Base-by-base conservation (phyloP, 1,139 yeast genomes). In the Zygosaccharomyces pseudobailii region DNA sequence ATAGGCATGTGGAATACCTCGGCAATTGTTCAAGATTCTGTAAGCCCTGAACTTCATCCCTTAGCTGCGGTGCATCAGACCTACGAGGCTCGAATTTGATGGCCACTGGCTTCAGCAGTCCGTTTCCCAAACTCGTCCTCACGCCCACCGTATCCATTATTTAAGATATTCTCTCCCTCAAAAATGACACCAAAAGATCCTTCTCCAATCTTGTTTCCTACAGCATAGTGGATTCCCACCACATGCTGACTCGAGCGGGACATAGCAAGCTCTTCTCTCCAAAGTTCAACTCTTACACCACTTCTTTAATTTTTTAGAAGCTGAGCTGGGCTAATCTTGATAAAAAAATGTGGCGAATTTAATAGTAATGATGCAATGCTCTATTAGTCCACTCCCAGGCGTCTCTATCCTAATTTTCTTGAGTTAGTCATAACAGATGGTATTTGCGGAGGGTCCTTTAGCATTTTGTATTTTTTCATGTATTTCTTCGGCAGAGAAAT, bases 181-280 rank as follows among this genome's bases (percentile, higher is more conserved):
- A 90, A 92, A 46, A 92, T 90, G 44, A 90, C 92, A 21, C 98
- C 98, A 72, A 92, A 92, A 1, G 97, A 90, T 19, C 98, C 98
- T 69, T 92, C 97, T 35, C 98, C 98, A 51, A 92, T 92, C 71
- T 92, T 92, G 66, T 89, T 89, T 42, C 97, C 98, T 51, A 92
- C 89, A 56, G 92, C 89, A 72, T 88, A 92, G 73, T 92, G 97
- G 40, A 79, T 75, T 45, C 86, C 86, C 43, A 80, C 84, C 42
- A 80, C 79, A 62, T 68, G 73, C 61, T 55, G 52, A 34, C 46
- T 43, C 33, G 49, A 43, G 21, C 49, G 52, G 41, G 52, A 46
- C 52, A 49, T 49, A 28, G 23, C 39, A 36, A 44, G 31, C 46
- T 31, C 23, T 19, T 20, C 23, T 20, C 17, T 38, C 5, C 32